Percentiles rank a stretch among this genome's conserved stretches.
Evolutionary conservation across 2,329 filamentous ascomycete genomes (phyloP).

Genomic region (Cercospora beticola): DNA sequence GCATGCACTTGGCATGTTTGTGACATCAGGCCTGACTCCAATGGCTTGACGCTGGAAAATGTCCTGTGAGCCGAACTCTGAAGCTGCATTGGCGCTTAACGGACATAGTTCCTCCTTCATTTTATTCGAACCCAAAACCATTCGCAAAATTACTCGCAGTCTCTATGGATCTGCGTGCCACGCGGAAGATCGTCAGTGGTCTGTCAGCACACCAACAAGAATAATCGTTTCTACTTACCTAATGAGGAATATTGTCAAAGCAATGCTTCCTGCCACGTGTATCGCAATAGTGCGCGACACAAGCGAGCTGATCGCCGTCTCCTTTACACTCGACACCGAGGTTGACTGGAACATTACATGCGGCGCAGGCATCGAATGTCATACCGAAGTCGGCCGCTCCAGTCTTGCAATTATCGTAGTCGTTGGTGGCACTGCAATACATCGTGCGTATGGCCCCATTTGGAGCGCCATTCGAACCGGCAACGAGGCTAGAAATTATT

Average conservation of each 20-base stretch:
- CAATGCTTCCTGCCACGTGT: background rate
- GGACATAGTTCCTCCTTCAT: too few species aligned
- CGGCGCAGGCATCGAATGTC: background rate
- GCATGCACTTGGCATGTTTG: too few species aligned
- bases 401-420: background rate
- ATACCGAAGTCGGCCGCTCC: background rate
- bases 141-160: background rate
- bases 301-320: background rate
- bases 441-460: background rate
- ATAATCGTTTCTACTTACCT: background rate
- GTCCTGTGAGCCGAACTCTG: background rate
- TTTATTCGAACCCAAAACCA: too few species aligned
- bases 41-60: background rate
- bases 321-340: background rate
- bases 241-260: background rate
- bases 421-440: background rate
- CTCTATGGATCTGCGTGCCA: background rate
- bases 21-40: too few species aligned
- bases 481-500: background rate
- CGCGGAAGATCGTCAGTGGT: background rate
- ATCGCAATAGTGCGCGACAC: background rate
- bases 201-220: background rate
- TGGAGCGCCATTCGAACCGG: too few species aligned
- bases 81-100: background rate
- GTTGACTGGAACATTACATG: background rate